phyloP scores from a whole-genome alignment of 805 yeast genomes.

The Cyberlindnera mycetangii region DNA sequence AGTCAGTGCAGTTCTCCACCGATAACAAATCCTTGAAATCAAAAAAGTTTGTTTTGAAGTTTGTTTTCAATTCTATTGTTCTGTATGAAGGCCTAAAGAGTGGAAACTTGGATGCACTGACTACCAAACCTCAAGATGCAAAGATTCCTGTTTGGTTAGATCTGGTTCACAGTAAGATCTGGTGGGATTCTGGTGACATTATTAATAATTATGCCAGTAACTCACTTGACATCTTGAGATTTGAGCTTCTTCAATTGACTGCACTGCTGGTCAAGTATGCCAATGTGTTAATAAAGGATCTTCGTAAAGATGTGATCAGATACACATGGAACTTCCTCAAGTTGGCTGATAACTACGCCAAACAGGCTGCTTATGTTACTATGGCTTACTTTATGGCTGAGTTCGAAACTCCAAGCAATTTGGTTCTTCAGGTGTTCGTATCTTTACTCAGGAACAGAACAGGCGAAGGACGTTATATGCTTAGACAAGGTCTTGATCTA shows the following conservation, averaged over 20 bases:
- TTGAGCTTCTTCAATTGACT: constrained; percentile 78
- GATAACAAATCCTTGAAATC: constrained; percentile 48
- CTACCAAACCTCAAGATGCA: constrained; percentile 33
- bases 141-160: constrained; percentile 59
- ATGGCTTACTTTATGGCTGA: constrained; percentile 83
- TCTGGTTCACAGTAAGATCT: constrained; percentile 57
- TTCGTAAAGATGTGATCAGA: constrained; percentile 81
- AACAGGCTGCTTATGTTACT: constrained; percentile 89
- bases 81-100: constrained; percentile 53
- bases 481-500: constrained; percentile 81
- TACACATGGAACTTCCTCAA: constrained; percentile 94
- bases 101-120: constrained; percentile 46
- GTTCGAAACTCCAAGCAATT: constrained; percentile 83
- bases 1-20: constrained; percentile 48
- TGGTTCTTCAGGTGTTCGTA: constrained; percentile 89
- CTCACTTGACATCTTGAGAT: constrained; percentile 66
- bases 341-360: constrained; percentile 82
- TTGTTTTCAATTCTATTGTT: constrained; percentile 63
- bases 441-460: constrained; percentile 84
- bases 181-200: constrained; percentile 63
- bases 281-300: constrained; percentile 53
- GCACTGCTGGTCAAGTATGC: constrained; percentile 71
- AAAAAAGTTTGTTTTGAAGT: constrained; percentile 57
- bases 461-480: constrained; percentile 77
- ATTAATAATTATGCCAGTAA: constrained; percentile 58